A percentile compares a stretch with the other conserved stretches of the same genome.
phyloP scores from a whole-genome alignment of 352 stramenopile genomes.

The Phytophthora uliginosa region DNA sequence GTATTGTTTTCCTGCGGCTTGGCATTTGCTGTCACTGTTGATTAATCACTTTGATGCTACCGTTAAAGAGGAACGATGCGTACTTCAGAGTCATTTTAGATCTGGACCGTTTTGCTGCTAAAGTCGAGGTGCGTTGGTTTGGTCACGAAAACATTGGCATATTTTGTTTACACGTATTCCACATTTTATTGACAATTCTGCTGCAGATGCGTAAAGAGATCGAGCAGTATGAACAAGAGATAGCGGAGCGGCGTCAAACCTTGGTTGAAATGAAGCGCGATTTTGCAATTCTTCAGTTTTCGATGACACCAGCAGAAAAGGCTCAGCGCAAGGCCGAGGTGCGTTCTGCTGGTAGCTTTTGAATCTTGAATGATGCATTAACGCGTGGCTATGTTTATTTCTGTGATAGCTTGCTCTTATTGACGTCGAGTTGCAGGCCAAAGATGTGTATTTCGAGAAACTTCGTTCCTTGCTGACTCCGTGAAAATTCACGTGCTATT shows the following conservation, averaged over 20 bases:
- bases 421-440: constrained; percentile 75
- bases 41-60: constrained; percentile 1
- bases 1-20: not conserved
- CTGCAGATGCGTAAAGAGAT: constrained; percentile 67
- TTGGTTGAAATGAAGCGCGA: constrained; percentile 49
- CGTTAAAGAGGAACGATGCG: constrained; percentile 60
- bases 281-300: constrained; percentile 58
- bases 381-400: constrained; percentile 8
- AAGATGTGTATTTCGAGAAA: constrained; percentile 76
- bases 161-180: not conserved
- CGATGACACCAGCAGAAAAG: constrained; percentile 58
- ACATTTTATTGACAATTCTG: not conserved
- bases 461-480: constrained; percentile 47
- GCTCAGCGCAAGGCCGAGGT: constrained; percentile 72
- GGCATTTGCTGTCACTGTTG: constrained; percentile 4
- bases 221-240: constrained; percentile 66
- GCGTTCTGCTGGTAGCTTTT: not conserved
- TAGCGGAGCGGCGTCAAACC: constrained; percentile 45
- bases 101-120: constrained; percentile 72
- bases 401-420: constrained; percentile 63
- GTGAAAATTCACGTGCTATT: constrained; percentile 13
- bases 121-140: constrained; percentile 45
- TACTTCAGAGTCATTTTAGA: constrained; percentile 68
- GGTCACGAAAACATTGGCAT: not conserved
- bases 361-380: not conserved